A percentile compares a stretch with the other conserved stretches of the same genome.
Evolutionary conservation across 2,329 filamentous ascomycete genomes (phyloP).

Genomic region (Stenocarpella maydis): DNA sequence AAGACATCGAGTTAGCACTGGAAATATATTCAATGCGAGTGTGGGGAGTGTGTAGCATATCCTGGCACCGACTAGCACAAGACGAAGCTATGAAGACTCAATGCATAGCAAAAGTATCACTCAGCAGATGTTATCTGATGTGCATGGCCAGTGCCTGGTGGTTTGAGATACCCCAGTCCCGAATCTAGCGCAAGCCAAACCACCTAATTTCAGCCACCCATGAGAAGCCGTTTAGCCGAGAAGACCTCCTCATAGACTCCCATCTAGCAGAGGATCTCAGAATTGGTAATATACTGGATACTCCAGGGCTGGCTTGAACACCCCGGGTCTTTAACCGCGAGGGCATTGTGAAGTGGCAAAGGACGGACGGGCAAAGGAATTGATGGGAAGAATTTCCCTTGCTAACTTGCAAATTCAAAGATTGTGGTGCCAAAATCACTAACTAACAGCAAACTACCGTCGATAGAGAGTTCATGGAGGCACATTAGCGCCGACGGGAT

Average conservation of each 20-base stretch:
- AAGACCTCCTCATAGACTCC: no score
- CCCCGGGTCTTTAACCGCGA: neutral
- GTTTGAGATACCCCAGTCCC: neutral
- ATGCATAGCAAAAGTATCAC: neutral
- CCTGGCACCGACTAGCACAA: neutral
- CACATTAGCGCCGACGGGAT: neutral
- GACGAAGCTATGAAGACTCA: neutral
- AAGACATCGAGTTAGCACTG: neutral
- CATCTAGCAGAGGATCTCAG: neutral
- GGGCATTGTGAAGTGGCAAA: neutral
- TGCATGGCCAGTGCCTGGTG: neutral
- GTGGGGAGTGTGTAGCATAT: neutral
- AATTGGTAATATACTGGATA: no score
- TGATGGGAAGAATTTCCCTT: accelerated
- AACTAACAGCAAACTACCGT: no score
- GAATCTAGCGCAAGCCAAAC: neutral
- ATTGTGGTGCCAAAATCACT: neutral
- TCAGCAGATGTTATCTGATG: constrained; percentile 3
- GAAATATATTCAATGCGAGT: neutral
- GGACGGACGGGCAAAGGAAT: no score
- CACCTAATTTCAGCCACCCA: no score
- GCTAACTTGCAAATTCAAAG: neutral
- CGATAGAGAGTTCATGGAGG: neutral
- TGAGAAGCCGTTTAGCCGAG: neutral
- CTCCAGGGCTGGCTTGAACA: neutral